A percentile compares a stretch with the other conserved stretches of the same genome.
Evolutionary conservation across 257 asterid genomes (phyloP).

Genomic region (Jasminum sambac): DNA sequence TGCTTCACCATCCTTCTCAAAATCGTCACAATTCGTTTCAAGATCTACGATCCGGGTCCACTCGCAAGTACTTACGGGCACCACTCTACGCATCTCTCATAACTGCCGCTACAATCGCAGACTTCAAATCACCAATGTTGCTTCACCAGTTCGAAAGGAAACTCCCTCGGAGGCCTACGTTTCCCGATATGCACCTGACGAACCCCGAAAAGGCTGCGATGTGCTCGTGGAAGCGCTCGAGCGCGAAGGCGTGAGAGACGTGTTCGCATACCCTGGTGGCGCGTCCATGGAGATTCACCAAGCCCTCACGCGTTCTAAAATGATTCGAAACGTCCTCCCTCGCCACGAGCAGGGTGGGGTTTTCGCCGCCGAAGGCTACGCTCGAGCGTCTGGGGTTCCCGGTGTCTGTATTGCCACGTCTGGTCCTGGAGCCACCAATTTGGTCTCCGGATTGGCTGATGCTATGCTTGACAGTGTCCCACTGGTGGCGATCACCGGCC

Average conservation of each 20-base stretch:
- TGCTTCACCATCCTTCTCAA: constrained; percentile 12
- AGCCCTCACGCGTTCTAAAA: constrained; percentile 68
- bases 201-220: constrained; percentile 77
- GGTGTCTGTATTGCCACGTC: constrained; percentile 92
- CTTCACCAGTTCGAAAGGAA: constrained; percentile 21
- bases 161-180: constrained; percentile 25
- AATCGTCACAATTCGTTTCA: constrained; percentile 24
- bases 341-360: constrained; percentile 91
- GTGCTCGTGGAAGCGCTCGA: constrained; percentile 83
- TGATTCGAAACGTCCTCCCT: constrained; percentile 72
- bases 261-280: constrained; percentile 87
- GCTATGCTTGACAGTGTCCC: constrained; percentile 74
- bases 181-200: constrained; percentile 62
- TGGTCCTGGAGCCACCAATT: constrained; percentile 91
- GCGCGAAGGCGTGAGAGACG: constrained; percentile 76
- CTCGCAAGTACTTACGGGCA: constrained; percentile 22
- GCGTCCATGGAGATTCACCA: constrained; percentile 88
- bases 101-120: constrained; percentile 11
- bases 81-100: constrained; percentile 20
- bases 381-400: constrained; percentile 67
- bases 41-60: constrained; percentile 26
- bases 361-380: constrained; percentile 88
- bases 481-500: constrained; percentile 85
- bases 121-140: constrained; percentile 36
- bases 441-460: constrained; percentile 77